These are phyloP conservation scores for Wickerhamiella siamensis DNA, from an alignment of 805 yeast genomes.

Conservation along the genomic window DNA sequence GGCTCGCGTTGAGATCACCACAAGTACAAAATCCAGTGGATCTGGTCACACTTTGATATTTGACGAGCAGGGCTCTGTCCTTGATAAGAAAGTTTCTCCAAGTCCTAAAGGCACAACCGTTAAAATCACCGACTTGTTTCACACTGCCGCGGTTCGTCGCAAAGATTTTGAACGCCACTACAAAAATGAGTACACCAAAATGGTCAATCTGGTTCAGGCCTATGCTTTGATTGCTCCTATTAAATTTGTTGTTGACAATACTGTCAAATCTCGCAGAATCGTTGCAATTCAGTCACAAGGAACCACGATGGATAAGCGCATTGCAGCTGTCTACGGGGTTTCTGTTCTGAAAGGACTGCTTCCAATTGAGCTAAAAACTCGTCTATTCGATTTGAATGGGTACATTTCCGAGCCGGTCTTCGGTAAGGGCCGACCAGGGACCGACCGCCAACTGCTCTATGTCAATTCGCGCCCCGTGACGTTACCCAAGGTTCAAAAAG, in stretches of 20 bases:
- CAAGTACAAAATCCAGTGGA: conserved; percentile 36
- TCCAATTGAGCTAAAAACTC: conserved; percentile 30
- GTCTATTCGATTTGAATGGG: conserved; percentile 33
- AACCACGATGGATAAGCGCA: conserved; percentile 31
- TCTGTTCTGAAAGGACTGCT: conserved; percentile 45
- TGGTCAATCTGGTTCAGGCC: conserved; percentile 47
- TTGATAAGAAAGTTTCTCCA: conserved; percentile 26
- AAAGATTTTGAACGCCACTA: conserved; percentile 54
- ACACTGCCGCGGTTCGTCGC: conserved; percentile 64
- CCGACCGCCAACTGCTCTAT: conserved; percentile 63
- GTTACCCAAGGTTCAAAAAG: conserved; percentile 39
- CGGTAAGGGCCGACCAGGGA: conserved; percentile 58
- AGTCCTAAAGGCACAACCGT: conserved; percentile 62
- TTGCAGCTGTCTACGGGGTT: conserved; percentile 59
- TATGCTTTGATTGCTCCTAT: conserved; percentile 52
- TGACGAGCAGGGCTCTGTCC: conserved; percentile 40
- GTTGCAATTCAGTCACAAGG: conserved; percentile 32
- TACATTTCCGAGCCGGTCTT: conserved; percentile 60
- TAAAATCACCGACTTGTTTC: conserved; percentile 43
- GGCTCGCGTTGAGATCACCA: conserved; percentile 33
- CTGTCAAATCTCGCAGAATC: conserved; percentile 17
- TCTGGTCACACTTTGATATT: conserved; percentile 43
- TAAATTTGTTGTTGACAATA: conserved; percentile 47
- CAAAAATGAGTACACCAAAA: conserved; percentile 58
- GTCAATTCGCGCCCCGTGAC: conserved; percentile 66